Percentiles rank a stretch among this genome's conserved stretches.
Evolutionary conservation across 2,329 filamentous ascomycete genomes (phyloP).

Genomic region (Xylaria digitata): DNA sequence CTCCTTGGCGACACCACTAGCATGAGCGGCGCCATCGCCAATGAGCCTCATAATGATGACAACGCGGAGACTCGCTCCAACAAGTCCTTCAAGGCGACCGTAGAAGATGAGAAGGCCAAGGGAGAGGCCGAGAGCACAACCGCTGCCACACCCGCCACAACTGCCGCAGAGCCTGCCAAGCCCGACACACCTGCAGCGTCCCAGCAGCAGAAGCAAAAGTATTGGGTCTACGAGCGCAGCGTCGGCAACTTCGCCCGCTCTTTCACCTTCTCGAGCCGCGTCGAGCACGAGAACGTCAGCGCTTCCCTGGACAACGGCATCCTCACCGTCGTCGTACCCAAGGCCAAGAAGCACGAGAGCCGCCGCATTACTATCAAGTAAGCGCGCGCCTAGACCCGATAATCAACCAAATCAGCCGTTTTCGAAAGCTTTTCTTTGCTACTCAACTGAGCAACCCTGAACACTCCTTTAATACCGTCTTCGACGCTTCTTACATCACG

Average conservation of each 20-base stretch:
- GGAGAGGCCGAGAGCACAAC: conserved; percentile 43
- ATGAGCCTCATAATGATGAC: conserved; percentile 47
- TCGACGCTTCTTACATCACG: neutral
- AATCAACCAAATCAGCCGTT: neutral
- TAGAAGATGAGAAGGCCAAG: conserved; percentile 68
- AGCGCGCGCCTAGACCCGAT: conserved; percentile 30
- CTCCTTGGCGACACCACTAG: conserved; percentile 57
- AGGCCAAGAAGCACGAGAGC: conserved; percentile 69
- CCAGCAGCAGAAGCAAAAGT: conserved; percentile 61
- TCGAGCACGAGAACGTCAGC: conserved; percentile 71
- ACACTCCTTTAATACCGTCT: conserved; percentile 9
- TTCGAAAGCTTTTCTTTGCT: neutral
- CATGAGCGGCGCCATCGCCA: conserved; percentile 55
- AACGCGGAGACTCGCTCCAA: conserved; percentile 45
- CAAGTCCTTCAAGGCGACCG: conserved; percentile 67
- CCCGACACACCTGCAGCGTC: conserved; percentile 36
- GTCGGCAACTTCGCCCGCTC: conserved; percentile 75
- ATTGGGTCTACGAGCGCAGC: conserved; percentile 76
- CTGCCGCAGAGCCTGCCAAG: conserved; percentile 52
- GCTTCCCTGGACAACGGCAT: conserved; percentile 75
- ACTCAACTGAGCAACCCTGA: neutral
- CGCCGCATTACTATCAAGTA: conserved; percentile 67
- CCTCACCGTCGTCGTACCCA: conserved; percentile 72
- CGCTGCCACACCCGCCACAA: conserved; percentile 30
- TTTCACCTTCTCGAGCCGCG: conserved; percentile 73